Conservation (phyloP, 176 grass and related monocot genomes). For the Triticum urartu region DNA sequence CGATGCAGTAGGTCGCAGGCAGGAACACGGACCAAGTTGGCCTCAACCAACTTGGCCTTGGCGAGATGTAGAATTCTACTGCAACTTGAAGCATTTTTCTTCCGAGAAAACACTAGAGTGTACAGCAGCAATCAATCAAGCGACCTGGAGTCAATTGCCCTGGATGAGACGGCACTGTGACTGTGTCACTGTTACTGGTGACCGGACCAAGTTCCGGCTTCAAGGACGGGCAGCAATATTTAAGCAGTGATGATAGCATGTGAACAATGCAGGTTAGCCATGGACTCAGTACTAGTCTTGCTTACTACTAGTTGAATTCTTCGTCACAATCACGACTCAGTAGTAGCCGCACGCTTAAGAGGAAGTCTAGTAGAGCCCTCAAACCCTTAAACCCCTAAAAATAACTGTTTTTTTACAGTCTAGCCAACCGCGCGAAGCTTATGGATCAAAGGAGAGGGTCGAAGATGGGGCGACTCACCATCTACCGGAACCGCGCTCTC, state of each 20-base stretch:
- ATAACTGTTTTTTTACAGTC: too few relatives aligned
- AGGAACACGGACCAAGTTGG: neutral
- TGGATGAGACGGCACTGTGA: neutral
- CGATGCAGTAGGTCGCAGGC: neutral
- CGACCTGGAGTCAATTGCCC: neutral
- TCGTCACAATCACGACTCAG: neutral
- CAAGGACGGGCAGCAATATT: too few relatives aligned
- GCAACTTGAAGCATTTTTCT: neutral
- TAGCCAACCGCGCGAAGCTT: too few relatives aligned
- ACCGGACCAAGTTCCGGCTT: neutral
- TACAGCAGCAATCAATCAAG: neutral
- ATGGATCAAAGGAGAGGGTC: too few relatives aligned
- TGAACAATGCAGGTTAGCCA: too few relatives aligned
- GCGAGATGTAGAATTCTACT: neutral
- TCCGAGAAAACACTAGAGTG: neutral
- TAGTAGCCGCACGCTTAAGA: neutral
- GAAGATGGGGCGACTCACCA: too few relatives aligned
- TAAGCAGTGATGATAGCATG: too few relatives aligned
- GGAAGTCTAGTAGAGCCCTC: too few relatives aligned
- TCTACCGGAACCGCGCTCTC: too few relatives aligned
- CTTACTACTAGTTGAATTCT: neutral
- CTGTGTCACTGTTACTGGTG: constrained; percentile 12
- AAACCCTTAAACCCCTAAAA: too few relatives aligned
- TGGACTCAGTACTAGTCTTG: neutral
- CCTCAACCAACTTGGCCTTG: neutral